A percentile compares a stretch with the other conserved stretches of the same genome.
phyloP scores from a whole-genome alignment of 208 protist species.

The Crithidia acanthocephali region DNA sequence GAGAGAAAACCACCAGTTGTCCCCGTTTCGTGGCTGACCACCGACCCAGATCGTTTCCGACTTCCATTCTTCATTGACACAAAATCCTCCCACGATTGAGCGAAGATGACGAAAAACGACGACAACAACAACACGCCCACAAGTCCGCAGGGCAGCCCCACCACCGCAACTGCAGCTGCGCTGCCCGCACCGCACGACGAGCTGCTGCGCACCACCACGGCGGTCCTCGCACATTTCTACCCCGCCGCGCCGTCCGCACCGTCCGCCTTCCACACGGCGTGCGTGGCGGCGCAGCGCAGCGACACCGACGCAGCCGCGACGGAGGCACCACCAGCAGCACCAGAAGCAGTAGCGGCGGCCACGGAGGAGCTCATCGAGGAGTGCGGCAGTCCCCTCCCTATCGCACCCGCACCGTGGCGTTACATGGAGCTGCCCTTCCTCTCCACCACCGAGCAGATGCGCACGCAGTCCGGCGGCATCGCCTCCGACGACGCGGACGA shows the following conservation, averaged over 20 bases:
- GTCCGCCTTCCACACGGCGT: no score
- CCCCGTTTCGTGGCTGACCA: no score
- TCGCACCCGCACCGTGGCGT: slow-evolving; percentile 13
- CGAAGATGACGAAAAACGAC: no score
- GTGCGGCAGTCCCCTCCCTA: slow-evolving; percentile 1
- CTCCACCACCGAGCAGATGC: slow-evolving; percentile 6
- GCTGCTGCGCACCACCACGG: slow-evolving; percentile 17
- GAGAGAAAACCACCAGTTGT: no score
- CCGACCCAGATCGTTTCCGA: no score
- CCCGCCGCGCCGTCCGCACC: background rate
- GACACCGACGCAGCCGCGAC: no score
- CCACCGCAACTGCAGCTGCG: background rate
- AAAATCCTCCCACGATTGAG: no score
- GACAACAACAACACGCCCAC: no score
- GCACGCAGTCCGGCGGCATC: background rate
- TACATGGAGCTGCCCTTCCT: slow-evolving; percentile 29
- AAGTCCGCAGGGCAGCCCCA: no score
- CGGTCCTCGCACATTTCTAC: slow-evolving; percentile 15
- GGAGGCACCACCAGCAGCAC: background rate
- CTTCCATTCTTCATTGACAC: no score
- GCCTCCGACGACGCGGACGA: slow-evolving; percentile 21
- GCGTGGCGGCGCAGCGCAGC: no score
- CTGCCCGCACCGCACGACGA: slow-evolving; percentile 9
- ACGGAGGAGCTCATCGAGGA: slow-evolving; percentile 7
- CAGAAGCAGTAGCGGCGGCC: background rate